Conservation (phyloP, 2,329 filamentous ascomycete genomes). For the Epichloe hybrida region DNA sequence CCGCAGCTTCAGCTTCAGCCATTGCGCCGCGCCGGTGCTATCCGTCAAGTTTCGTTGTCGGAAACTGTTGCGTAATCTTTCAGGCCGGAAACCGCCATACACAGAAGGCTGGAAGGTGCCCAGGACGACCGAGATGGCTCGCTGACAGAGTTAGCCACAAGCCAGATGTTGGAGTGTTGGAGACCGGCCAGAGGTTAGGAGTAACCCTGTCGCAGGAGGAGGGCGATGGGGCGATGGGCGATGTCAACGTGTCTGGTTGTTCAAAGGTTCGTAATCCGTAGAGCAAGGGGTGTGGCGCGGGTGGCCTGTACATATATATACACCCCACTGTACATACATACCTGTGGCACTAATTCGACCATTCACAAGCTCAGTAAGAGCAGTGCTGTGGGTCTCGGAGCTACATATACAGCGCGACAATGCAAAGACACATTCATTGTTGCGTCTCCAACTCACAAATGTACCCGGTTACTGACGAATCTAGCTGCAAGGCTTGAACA, state of each 20-base stretch:
- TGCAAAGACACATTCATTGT: not conserved
- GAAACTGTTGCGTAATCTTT: not conserved
- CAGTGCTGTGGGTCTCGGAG: not conserved
- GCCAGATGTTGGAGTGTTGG: not conserved
- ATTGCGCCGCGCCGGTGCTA: slow-evolving; percentile 10
- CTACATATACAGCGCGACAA: not conserved
- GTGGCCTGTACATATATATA: no score
- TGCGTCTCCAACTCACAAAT: not conserved
- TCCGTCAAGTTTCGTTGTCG: not conserved
- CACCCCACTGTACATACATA: no score
- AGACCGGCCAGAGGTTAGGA: not conserved
- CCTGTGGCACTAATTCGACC: not conserved
- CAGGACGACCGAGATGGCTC: not conserved
- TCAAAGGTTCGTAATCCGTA: not conserved
- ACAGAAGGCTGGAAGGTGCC: not conserved
- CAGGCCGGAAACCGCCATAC: not conserved
- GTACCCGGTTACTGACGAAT: not conserved
- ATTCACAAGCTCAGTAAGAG: no score
- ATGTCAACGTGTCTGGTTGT: not conserved
- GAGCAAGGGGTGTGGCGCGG: not conserved
- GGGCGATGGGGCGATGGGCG: no score
- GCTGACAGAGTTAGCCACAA: not conserved
- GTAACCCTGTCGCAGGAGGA: not conserved
- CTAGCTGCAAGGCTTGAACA: not conserved
- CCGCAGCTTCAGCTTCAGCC: slow-evolving; percentile 20